phyloP scores from a whole-genome alignment of 2,329 filamentous ascomycete genomes.

The Diplocarpon rosae region DNA sequence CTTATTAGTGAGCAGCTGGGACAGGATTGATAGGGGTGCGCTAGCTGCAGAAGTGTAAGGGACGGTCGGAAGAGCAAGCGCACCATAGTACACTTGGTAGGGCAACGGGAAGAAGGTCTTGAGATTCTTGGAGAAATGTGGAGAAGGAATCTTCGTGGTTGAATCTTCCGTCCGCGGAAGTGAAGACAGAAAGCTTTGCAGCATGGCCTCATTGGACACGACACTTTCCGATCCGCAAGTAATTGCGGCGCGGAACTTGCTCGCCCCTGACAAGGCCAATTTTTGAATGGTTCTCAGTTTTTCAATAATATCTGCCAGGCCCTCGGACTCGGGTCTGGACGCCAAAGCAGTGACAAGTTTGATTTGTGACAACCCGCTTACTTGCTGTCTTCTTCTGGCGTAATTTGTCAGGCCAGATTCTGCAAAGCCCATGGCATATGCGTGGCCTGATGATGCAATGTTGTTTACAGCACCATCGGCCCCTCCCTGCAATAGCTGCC shows the following conservation, averaged over 20 bases:
- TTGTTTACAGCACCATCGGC: slow-evolving; percentile 85
- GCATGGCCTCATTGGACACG: slow-evolving; percentile 54
- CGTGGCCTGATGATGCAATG: slow-evolving; percentile 82
- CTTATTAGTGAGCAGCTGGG: slow-evolving; percentile 90
- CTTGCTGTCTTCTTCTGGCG: slow-evolving; percentile 68
- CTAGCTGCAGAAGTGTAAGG: slow-evolving; percentile 68
- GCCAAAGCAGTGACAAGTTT: slow-evolving; percentile 74
- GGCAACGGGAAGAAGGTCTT: slow-evolving; percentile 90
- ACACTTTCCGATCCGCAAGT: slow-evolving; percentile 75
- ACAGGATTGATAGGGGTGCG: slow-evolving; percentile 76
- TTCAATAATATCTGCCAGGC: slow-evolving; percentile 61
- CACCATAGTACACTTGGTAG: slow-evolving; percentile 95
- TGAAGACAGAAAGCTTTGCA: slow-evolving; percentile 58
- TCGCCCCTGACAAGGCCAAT: slow-evolving; percentile 58
- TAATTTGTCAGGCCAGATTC: slow-evolving; percentile 66
- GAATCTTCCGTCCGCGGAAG: slow-evolving; percentile 38
- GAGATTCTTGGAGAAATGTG: slow-evolving; percentile 35
- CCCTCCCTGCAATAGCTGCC: slow-evolving; percentile 75
- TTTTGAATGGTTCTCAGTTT: slow-evolving; percentile 81
- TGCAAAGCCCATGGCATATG: slow-evolving; percentile 74
- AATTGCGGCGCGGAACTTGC: slow-evolving; percentile 64
- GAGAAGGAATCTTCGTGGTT: slow-evolving; percentile 29
- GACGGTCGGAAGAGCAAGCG: slow-evolving; percentile 68
- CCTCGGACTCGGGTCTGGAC: slow-evolving; percentile 56
- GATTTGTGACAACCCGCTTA: slow-evolving; percentile 83